A percentile compares a stretch with the other conserved stretches of the same genome.
These are phyloP conservation scores for Scheffersomyces illinoinensis DNA, from an alignment of 1,139 yeast genomes.

Conservation along the genomic window DNA sequence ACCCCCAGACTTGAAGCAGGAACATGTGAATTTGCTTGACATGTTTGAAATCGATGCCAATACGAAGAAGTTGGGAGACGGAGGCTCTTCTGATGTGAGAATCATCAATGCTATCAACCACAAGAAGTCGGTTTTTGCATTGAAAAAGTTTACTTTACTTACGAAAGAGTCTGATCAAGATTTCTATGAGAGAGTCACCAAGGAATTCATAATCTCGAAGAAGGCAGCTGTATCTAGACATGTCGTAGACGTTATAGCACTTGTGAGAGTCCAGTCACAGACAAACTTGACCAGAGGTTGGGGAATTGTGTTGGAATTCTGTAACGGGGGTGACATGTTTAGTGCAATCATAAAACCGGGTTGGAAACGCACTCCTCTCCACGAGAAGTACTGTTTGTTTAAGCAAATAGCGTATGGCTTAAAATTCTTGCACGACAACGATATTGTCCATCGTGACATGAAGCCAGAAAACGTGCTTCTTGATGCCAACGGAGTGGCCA, in stretches of 20 bases:
- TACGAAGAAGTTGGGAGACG: slow-evolving; percentile 60
- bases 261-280: slow-evolving; percentile 60
- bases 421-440: slow-evolving; percentile 54
- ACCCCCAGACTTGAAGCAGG: slow-evolving; percentile 56
- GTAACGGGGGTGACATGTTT: slow-evolving; percentile 57
- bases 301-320: slow-evolving; percentile 73
- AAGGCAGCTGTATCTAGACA: slow-evolving; percentile 54
- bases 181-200: slow-evolving; percentile 62
- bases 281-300: slow-evolving; percentile 62
- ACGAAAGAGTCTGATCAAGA: slow-evolving; percentile 62
- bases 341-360: slow-evolving; percentile 44
- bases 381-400: slow-evolving; percentile 61
- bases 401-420: slow-evolving; percentile 58
- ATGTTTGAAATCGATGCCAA: slow-evolving; percentile 55
- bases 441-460: slow-evolving; percentile 63
- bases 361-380: slow-evolving; percentile 46
- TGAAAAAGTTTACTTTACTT: slow-evolving; percentile 66
- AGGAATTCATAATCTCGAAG: slow-evolving; percentile 64
- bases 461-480: slow-evolving; percentile 67
- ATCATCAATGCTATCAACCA: slow-evolving; percentile 44
- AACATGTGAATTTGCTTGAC: slow-evolving; percentile 54
- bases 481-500: slow-evolving; percentile 58
- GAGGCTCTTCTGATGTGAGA: slow-evolving; percentile 72
- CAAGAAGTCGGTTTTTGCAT: slow-evolving; percentile 49
- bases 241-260: slow-evolving; percentile 54